Evolutionary conservation across 805 yeast species (phyloP).

Genomic region (Barnettozyma vustinii): DNA sequence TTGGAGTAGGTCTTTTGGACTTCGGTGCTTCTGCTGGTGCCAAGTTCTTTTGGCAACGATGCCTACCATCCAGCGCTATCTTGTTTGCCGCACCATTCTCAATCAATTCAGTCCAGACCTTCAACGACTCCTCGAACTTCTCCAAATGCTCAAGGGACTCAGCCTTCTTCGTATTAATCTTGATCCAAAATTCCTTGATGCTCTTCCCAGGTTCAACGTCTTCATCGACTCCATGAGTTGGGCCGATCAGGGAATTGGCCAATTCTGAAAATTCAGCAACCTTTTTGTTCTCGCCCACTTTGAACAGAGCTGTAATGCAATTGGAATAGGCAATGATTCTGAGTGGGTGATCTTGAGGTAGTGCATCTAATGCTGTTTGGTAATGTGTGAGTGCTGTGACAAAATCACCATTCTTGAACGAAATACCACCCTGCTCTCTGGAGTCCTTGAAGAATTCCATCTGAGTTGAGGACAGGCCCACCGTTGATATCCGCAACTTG

Average conservation of each 20-base stretch:
- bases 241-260: conserved; percentile 31
- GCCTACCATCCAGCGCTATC: conserved; percentile 69
- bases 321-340: conserved; percentile 71
- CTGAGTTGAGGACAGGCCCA: conserved; percentile 18
- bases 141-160: conserved; percentile 83
- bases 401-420: conserved; percentile 82
- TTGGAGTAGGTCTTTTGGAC: conserved; percentile 14
- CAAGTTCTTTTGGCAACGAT: conserved; percentile 65
- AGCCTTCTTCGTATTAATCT: conserved; percentile 64
- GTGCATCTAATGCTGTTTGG: conserved; percentile 44
- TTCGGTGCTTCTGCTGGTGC: conserved; percentile 41
- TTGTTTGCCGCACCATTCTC: conserved; percentile 63
- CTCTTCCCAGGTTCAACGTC: conserved; percentile 45
- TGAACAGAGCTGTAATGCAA: conserved; percentile 59
- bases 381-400: conserved; percentile 57
- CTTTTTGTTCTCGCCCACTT: conserved; percentile 58
- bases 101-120: conserved; percentile 55
- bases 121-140: conserved; percentile 56
- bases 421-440: conserved; percentile 51
- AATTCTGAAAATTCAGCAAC: conserved; percentile 26
- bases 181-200: conserved; percentile 67
- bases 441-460: conserved; percentile 38
- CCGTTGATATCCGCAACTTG: neutral
- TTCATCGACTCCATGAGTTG: conserved; percentile 33
- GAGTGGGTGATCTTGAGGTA: conserved; percentile 62